Evolutionary conservation across 1,139 yeast species (phyloP).

Genomic region (Pichia sp.): DNA sequence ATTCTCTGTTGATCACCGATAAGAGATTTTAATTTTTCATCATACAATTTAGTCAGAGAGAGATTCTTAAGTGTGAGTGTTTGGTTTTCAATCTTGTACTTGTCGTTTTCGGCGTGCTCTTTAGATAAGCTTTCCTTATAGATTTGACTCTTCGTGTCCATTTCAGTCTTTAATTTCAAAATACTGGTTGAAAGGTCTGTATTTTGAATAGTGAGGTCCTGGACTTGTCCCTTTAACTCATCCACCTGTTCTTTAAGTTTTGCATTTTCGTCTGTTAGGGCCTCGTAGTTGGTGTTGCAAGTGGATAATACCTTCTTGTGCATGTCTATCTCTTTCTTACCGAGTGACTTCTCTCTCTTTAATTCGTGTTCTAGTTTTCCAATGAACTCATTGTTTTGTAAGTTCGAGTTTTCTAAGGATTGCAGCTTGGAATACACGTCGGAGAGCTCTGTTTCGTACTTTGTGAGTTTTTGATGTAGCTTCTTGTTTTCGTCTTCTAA

Average conservation of each 20-base stretch:
- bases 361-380: conserved; percentile 3
- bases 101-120: background rate
- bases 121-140: background rate
- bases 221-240: too few species aligned
- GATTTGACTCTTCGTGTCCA: conserved; percentile 2
- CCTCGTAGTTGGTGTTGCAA: conserved; percentile 5
- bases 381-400: background rate
- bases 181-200: background rate
- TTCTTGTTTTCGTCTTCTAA: conserved; percentile 13
- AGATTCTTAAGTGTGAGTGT: background rate
- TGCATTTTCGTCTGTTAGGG: conserved; percentile 2
- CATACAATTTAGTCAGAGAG: background rate
- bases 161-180: conserved; percentile 5
- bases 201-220: too few species aligned
- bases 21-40: background rate
- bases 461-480: background rate
- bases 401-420: background rate
- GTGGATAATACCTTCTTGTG: conserved; percentile 3
- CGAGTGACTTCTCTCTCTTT: conserved; percentile 3
- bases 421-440: background rate
- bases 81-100: background rate
- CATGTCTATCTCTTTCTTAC: conserved; percentile 10
- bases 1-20: background rate
- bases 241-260: background rate
- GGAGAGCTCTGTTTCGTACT: background rate